Evolutionary conservation across 106 monocot species (phyloP).

Genomic region (Alisma plantagoaquatica): DNA sequence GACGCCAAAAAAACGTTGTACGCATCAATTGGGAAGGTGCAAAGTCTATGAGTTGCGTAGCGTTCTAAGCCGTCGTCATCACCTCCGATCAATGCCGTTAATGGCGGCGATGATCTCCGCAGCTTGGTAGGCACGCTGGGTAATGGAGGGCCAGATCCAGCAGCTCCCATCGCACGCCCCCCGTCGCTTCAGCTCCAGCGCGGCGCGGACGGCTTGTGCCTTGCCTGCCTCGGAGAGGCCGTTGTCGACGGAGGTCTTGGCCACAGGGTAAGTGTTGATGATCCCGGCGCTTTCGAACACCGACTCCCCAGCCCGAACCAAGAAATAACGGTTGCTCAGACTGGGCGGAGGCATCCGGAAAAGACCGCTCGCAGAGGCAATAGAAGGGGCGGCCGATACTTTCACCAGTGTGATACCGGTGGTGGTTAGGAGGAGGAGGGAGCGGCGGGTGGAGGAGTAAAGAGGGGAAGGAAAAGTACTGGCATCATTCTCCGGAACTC

Average conservation of each 20-base stretch:
- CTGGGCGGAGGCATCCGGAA: conserved; percentile 32
- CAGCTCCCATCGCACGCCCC: conserved; percentile 83
- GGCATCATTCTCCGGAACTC: no score
- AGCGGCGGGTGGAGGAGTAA: background rate
- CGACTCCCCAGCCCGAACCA: conserved; percentile 86
- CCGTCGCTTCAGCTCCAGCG: conserved; percentile 44
- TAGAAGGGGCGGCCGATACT: no score
- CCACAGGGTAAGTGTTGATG: conserved; percentile 69
- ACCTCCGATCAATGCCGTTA: conserved; percentile 72
- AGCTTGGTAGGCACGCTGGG: conserved; percentile 78
- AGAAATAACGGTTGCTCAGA: conserved; percentile 50
- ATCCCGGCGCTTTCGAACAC: conserved; percentile 55
- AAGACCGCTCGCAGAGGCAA: conserved; percentile 14
- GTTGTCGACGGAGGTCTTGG: conserved; percentile 84
- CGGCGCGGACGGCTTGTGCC: conserved; percentile 38
- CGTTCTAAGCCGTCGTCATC: no score
- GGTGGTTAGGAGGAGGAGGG: background rate
- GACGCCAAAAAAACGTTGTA: no score
- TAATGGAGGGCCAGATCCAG: conserved; percentile 97
- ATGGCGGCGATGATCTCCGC: conserved; percentile 86
- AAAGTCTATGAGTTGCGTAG: no score
- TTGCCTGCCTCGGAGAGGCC: conserved; percentile 63
- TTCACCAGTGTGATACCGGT: conserved; percentile 4
- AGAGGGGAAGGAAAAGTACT: conserved; percentile 7
- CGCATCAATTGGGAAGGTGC: no score